Conservation (phyloP, 768 basidiomycete genomes). For the Chalciporus sphaerocephalus region DNA sequence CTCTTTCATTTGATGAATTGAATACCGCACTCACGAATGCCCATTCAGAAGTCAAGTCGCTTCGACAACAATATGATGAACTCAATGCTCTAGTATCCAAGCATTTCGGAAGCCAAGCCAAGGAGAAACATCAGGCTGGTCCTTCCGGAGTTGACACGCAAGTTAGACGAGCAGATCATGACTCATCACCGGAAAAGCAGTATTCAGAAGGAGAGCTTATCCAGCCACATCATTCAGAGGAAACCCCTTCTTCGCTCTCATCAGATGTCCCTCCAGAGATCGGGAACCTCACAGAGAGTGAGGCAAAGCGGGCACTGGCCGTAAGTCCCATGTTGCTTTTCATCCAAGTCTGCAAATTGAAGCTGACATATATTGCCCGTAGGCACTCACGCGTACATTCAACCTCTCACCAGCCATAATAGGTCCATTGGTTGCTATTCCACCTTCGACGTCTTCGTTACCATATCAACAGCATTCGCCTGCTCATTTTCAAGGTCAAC, state of each 20-base stretch:
- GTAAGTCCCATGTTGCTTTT: too few relatives aligned
- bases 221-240: not conserved
- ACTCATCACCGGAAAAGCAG: not conserved
- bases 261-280: conserved; percentile 13
- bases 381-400: conserved; percentile 8
- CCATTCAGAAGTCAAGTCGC: conserved; percentile 22
- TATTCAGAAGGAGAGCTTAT: not conserved
- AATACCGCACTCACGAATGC: conserved; percentile 22
- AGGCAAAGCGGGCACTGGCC: conserved; percentile 18
- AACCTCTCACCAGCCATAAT: conserved; percentile 10
- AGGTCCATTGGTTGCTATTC: not conserved
- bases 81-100: conserved; percentile 18
- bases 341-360: too few relatives aligned
- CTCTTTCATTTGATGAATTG: conserved; percentile 25
- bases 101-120: conserved; percentile 6
- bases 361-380: too few relatives aligned
- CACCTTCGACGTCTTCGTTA: not conserved
- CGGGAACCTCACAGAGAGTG: conserved; percentile 17
- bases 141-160: not conserved
- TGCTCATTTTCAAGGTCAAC: not conserved
- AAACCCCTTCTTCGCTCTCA: not conserved
- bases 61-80: conserved; percentile 26
- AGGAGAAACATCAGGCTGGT: not conserved
- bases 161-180: not conserved
- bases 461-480: too few relatives aligned